phyloP scores from a whole-genome alignment of 169 alveolate species.

The Plasmodium fragile region DNA sequence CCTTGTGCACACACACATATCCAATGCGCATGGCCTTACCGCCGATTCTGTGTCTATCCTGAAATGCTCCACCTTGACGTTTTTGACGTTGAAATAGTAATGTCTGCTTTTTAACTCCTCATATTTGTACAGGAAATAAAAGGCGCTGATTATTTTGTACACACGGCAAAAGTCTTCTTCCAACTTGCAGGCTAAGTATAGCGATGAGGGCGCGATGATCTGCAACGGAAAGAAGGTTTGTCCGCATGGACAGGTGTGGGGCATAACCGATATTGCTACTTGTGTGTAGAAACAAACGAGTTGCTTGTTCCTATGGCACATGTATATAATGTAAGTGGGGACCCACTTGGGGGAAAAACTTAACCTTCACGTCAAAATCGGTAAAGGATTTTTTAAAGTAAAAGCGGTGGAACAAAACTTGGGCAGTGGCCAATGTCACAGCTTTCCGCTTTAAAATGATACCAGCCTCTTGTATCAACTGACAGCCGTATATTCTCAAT shows the following conservation, averaged over 20 bases:
- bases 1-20: not conserved
- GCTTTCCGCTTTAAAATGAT: slow-evolving; percentile 89
- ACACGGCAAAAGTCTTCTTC: slow-evolving; percentile 92
- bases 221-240: slow-evolving; percentile 26
- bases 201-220: slow-evolving; percentile 89
- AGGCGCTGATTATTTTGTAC: slow-evolving; percentile 86
- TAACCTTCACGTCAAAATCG: slow-evolving; percentile 89
- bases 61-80: slow-evolving; percentile 39
- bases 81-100: slow-evolving; percentile 68
- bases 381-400: slow-evolving; percentile 88
- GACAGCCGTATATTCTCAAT: slow-evolving; percentile 76
- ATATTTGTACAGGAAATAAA: slow-evolving; percentile 82
- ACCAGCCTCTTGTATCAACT: slow-evolving; percentile 89
- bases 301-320: not conserved
- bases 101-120: slow-evolving; percentile 67
- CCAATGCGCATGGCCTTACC: slow-evolving; percentile 1
- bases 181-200: slow-evolving; percentile 90
- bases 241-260: not conserved
- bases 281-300: not conserved
- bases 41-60: slow-evolving; percentile 56
- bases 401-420: slow-evolving; percentile 91
- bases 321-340: not conserved
- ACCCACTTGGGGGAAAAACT: not conserved
- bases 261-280: not conserved
- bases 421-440: slow-evolving; percentile 91